Evolutionary conservation across 1,284 basidiomycete species (phyloP), one percentile per base, ranked within the genome.

Genomic region (Cutaneotrichosporon sp.): DNA sequence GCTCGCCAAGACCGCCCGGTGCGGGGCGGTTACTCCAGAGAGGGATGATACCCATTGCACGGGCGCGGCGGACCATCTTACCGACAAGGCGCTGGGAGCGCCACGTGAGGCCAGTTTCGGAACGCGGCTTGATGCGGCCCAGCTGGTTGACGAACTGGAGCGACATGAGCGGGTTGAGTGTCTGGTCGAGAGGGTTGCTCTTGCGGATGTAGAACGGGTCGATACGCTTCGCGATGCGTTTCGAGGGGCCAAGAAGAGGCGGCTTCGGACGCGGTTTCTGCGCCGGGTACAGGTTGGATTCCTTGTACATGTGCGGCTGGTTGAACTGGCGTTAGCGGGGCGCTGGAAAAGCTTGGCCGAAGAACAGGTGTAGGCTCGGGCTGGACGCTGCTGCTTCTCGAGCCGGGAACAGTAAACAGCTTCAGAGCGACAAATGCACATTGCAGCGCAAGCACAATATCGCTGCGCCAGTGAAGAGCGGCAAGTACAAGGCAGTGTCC

Each of bases 31-130:
- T 64, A 23, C 51, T 55, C 71, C 70, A 76, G 34, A 58, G 50
- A 35, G 89, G 87, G 57, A 97, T 82, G 55, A 93, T 71, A 43
- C 93, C 93, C 87, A 97, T 93, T 79, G 86, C 88, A 74, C 89
- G 88, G 49, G 94, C 89, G 52, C 94, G 80, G 52, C 89, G 83
- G 54, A 97, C 87, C 36, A 93, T 88, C 76, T 93, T 93, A 43
- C 84, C 88, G 4, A 97, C 67, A 58, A 80, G 79, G 41, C 90
- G 80, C 74, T 97, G 93, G 59, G 79, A 87, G 72, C 84, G 85
- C 74, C 84, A 82, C 4, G 91, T 92, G 46, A 97, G 78, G 1
- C 80, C 79, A 0, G 90, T 96, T 49, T 81, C 70, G 9, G 80
- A 80, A 40, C 94, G 80, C 14, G 77, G 74, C 61, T 80, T 79